Percentiles rank a stretch among this genome's conserved stretches.
phyloP scores from a whole-genome alignment of 805 yeast genomes.

The Candida vartiovaarae region DNA sequence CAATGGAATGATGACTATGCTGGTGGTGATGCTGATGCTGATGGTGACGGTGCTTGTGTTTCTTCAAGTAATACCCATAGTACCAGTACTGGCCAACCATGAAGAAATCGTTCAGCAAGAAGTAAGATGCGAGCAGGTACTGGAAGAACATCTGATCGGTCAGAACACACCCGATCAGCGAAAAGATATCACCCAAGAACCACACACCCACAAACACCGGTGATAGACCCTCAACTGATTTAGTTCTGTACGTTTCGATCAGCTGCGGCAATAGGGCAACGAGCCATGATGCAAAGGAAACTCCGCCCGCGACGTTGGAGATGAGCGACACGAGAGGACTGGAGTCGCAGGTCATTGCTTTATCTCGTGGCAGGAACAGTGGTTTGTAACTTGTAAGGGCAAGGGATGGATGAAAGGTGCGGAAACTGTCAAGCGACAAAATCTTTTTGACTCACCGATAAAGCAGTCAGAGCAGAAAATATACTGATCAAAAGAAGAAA shows the following conservation, averaged over 20 bases:
- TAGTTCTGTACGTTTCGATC: constrained; percentile 45
- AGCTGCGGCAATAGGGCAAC: constrained; percentile 52
- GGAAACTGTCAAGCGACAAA: too few relatives aligned
- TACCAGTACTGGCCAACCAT: constrained; percentile 66
- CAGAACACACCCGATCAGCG: constrained; percentile 62
- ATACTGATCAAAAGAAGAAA: too few relatives aligned
- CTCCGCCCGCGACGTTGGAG: constrained; percentile 34
- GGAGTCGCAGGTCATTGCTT: constrained; percentile 9
- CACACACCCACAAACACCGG: constrained; percentile 43
- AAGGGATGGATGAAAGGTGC: too few relatives aligned
- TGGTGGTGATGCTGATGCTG: constrained; percentile 18
- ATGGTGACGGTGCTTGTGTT: constrained; percentile 28
- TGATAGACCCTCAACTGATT: constrained; percentile 55
- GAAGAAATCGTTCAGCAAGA: constrained; percentile 62
- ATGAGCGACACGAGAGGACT: constrained; percentile 14
- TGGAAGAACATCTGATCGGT: constrained; percentile 83
- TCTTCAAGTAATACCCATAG: constrained; percentile 38
- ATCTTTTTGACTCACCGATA: too few relatives aligned
- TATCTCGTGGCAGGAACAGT: not conserved
- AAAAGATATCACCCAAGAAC: constrained; percentile 38
- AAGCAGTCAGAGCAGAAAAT: too few relatives aligned
- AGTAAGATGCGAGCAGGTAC: constrained; percentile 62
- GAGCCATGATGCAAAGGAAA: constrained; percentile 38
- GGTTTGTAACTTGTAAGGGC: too few relatives aligned
- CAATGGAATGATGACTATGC: not conserved